A percentile compares a stretch with the other conserved stretches of the same genome.
Evolutionary conservation across 352 stramenopile genomes (phyloP).

Genomic region (Blastocystis sp.): DNA sequence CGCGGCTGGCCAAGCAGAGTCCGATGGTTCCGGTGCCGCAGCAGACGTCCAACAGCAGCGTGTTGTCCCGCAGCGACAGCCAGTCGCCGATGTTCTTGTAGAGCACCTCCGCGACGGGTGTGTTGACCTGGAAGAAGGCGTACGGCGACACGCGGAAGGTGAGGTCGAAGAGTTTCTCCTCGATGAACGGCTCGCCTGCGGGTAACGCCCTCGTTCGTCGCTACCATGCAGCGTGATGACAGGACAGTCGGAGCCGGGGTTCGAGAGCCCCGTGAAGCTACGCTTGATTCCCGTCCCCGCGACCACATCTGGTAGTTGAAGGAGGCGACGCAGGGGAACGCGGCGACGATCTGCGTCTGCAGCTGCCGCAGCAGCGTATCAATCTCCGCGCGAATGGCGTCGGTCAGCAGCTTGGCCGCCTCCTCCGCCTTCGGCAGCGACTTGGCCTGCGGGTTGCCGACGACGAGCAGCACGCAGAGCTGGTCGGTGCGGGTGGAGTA

Average conservation of each 20-base stretch:
- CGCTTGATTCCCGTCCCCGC: neutral
- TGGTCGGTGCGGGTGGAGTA: slow-evolving; percentile 38
- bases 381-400: neutral
- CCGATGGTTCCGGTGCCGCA: slow-evolving; percentile 95
- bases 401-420: neutral
- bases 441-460: slow-evolving; percentile 18
- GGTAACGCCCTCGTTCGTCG: neutral
- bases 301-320: slow-evolving; percentile 31
- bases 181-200: slow-evolving; percentile 3
- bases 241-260: slow-evolving; percentile 25
- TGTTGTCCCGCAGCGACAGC: slow-evolving; percentile 68
- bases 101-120: slow-evolving; percentile 79
- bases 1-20: slow-evolving; percentile 58
- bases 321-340: slow-evolving; percentile 5
- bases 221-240: slow-evolving; percentile 6
- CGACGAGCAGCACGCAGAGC: slow-evolving; percentile 5
- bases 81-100: slow-evolving; percentile 85
- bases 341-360: neutral
- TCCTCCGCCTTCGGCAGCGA: slow-evolving; percentile 9
- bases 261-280: slow-evolving; percentile 52
- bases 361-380: slow-evolving; percentile 10
- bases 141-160: slow-evolving; percentile 77
- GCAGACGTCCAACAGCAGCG: slow-evolving; percentile 88
- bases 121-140: slow-evolving; percentile 92
- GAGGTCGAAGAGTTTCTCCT: slow-evolving; percentile 44